Percentiles rank a stretch among this genome's conserved stretches.
Conservation (phyloP, 1,139 yeast genomes). For the Yamadazyma friedrichii region DNA sequence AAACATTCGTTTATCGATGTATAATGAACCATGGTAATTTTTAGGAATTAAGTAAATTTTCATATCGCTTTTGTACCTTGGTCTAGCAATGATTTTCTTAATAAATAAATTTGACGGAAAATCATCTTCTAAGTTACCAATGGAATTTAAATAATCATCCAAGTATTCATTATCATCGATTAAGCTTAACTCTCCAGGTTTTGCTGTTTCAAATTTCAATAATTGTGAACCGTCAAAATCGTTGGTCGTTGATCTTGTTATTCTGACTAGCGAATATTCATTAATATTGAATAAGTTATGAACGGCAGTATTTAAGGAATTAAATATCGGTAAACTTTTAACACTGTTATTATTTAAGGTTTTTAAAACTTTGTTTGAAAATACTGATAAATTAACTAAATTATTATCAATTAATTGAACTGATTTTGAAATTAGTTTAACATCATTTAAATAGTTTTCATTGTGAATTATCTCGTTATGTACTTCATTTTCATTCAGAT, state of each 20-base stretch:
- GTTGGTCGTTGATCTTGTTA: constrained; percentile 54
- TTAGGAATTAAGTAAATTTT: constrained; percentile 42
- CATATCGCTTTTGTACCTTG: constrained; percentile 53
- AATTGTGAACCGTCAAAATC: constrained; percentile 51
- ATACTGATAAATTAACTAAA: constrained; percentile 34
- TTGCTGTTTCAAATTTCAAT: constrained; percentile 53
- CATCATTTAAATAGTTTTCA: constrained; percentile 15
- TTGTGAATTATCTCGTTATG: constrained; percentile 7
- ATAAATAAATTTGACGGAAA: constrained; percentile 47
- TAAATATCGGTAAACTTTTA: constrained; percentile 35
- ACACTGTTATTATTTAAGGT: constrained; percentile 17
- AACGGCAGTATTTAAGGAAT: constrained; percentile 48
- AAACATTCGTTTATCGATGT: constrained; percentile 50
- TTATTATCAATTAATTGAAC: constrained; percentile 37
- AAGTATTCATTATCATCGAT: constrained; percentile 49
- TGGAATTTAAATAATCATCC: constrained; percentile 38
- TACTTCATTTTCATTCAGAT: constrained; percentile 4
- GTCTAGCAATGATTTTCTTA: constrained; percentile 48
- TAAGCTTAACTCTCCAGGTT: constrained; percentile 49
- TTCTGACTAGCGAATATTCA: constrained; percentile 47
- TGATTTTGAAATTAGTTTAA: constrained; percentile 19
- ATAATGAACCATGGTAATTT: constrained; percentile 35
- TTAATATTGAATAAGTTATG: constrained; percentile 37
- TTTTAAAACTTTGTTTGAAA: constrained; percentile 37
- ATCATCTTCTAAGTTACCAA: constrained; percentile 37